Conservation (phyloP, 352 stramenopile genomes). For the Pythium biforme region DNA sequence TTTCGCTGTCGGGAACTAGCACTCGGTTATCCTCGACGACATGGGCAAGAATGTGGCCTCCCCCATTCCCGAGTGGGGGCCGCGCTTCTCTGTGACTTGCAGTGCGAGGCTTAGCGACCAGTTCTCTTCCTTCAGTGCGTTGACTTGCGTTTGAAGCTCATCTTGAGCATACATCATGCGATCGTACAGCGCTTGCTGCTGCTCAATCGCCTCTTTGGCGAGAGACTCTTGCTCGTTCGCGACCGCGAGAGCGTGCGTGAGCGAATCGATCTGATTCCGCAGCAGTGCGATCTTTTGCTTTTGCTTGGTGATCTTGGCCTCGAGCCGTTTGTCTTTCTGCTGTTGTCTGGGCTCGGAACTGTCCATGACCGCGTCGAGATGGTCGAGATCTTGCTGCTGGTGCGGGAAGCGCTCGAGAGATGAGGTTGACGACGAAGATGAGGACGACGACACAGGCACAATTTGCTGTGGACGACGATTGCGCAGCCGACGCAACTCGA, state of each 20-base stretch:
- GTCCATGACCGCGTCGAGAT: constrained; percentile 12
- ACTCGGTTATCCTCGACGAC: constrained; percentile 13
- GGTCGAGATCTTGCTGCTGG: constrained; percentile 22
- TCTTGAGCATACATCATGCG: constrained; percentile 42
- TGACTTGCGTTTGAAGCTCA: constrained; percentile 48
- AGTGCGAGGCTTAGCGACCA: constrained; percentile 66
- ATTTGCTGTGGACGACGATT: background rate
- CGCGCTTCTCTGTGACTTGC: constrained; percentile 46
- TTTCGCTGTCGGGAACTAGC: background rate
- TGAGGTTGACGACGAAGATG: constrained; percentile 28
- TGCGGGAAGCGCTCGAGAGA: constrained; percentile 18
- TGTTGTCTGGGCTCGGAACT: background rate
- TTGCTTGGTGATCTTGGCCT: constrained; percentile 37
- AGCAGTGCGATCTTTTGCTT: constrained; percentile 43
- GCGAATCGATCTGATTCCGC: constrained; percentile 32
- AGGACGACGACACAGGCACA: constrained; percentile 16
- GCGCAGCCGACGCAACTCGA: constrained; percentile 19
- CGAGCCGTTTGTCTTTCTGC: constrained; percentile 16
- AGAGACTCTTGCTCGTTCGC: constrained; percentile 77
- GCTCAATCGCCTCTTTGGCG: constrained; percentile 50
- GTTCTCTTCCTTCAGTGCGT: constrained; percentile 64
- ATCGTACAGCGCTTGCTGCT: constrained; percentile 34
- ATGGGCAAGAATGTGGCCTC: background rate
- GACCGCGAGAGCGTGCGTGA: constrained; percentile 51
- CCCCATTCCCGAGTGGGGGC: background rate